Conservation (phyloP, 1,139 yeast species). For the Suhomyces bribrorum region DNA sequence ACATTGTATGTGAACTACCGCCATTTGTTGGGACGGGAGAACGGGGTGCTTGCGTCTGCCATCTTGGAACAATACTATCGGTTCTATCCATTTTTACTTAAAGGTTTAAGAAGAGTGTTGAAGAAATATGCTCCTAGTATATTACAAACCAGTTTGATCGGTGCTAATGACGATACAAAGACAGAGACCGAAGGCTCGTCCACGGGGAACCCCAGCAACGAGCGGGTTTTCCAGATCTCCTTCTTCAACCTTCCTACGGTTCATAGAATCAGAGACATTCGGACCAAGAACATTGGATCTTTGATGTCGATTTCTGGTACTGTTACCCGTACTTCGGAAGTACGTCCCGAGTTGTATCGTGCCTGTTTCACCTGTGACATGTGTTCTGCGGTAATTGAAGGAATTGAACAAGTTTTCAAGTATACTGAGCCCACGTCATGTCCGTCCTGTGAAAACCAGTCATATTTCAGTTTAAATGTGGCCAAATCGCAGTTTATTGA, state of each 20-base stretch:
- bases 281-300: conserved; percentile 87
- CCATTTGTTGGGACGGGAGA: conserved; percentile 73
- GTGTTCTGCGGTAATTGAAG: conserved; percentile 83
- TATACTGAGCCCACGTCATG: conserved; percentile 96
- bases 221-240: conserved; percentile 83
- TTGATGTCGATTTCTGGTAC: conserved; percentile 90
- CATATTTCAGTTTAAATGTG: conserved; percentile 81
- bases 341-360: conserved; percentile 87
- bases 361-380: conserved; percentile 90
- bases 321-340: conserved; percentile 95
- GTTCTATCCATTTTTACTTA: conserved; percentile 79
- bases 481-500: conserved; percentile 86
- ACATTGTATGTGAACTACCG: conserved; percentile 85
- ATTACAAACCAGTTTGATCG: conserved; percentile 49
- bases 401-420: conserved; percentile 89
- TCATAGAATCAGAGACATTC: conserved; percentile 83
- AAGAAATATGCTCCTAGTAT: conserved; percentile 76
- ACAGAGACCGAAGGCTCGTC: conserved; percentile 25
- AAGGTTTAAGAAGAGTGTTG: conserved; percentile 72
- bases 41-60: conserved; percentile 89
- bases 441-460: conserved; percentile 85
- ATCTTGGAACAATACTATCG: conserved; percentile 89
- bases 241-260: conserved; percentile 84
- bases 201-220: conserved; percentile 46
- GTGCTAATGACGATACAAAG: conserved; percentile 17